Conservation (phyloP, 495 filamentous ascomycete genomes). For the Geoglossum glabrum region DNA sequence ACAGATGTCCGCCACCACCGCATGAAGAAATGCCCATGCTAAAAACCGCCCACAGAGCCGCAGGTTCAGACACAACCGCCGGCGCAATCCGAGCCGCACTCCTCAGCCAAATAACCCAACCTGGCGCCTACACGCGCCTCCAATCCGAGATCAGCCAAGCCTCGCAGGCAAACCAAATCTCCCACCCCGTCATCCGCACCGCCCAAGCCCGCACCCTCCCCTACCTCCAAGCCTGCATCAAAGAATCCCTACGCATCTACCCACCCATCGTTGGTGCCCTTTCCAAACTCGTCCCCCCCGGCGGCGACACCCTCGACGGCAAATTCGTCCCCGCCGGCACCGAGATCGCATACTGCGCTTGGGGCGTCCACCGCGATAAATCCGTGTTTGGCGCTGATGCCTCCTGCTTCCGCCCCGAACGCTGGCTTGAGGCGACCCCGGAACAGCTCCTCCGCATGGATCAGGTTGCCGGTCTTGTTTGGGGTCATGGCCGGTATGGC, state of each 20-base stretch:
- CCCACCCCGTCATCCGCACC: background rate
- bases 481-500: too few species aligned
- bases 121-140: background rate
- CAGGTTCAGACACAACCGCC: conserved; percentile 14
- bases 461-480: too few species aligned
- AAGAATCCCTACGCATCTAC: conserved; percentile 7
- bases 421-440: conserved; percentile 8
- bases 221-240: conserved; percentile 17
- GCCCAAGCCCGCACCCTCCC: background rate
- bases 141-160: background rate
- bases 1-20: conserved; percentile 20
- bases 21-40: background rate
- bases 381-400: conserved; percentile 16
- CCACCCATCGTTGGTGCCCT: background rate
- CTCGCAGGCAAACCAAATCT: conserved; percentile 4
- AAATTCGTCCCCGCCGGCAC: conserved; percentile 31
- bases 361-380: conserved; percentile 13
- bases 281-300: conserved; percentile 9
- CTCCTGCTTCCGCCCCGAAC: conserved; percentile 14
- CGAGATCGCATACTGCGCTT: conserved; percentile 25
- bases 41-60: conserved; percentile 1
- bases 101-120: conserved; percentile 19
- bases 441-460: too few species aligned
- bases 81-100: conserved; percentile 11
- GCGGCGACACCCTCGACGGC: conserved; percentile 29